phyloP scores from a whole-genome alignment of 2,329 filamentous ascomycete genomes.

The Alternaria ethzedia region DNA sequence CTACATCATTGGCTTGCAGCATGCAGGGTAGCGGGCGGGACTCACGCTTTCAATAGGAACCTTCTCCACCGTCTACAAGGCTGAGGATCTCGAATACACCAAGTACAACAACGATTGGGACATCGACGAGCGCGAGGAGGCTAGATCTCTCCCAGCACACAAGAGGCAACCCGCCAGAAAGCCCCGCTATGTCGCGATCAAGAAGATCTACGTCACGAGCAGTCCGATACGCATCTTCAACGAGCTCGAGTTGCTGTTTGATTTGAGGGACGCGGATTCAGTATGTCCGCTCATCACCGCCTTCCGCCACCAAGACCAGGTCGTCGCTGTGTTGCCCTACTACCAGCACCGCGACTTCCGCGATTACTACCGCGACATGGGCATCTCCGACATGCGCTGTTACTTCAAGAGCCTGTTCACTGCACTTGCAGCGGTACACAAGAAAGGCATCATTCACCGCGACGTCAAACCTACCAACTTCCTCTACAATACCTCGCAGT shows the following conservation, averaged over 20 bases:
- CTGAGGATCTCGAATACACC: slow-evolving; percentile 88
- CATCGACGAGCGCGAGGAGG: slow-evolving; percentile 66
- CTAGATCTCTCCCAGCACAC: slow-evolving; percentile 74
- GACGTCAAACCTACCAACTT: slow-evolving; percentile 99
- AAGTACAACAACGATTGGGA: slow-evolving; percentile 89
- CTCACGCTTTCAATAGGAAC: slow-evolving; percentile 68
- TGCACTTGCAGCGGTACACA: slow-evolving; percentile 82
- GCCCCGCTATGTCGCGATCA: slow-evolving; percentile 89
- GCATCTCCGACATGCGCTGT: slow-evolving; percentile 81
- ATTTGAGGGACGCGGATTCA: slow-evolving; percentile 79
- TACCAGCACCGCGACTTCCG: slow-evolving; percentile 96
- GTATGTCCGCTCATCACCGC: slow-evolving; percentile 97
- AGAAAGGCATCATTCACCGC: slow-evolving; percentile 83
- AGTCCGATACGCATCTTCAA: slow-evolving; percentile 93
- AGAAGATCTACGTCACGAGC: slow-evolving; percentile 99
- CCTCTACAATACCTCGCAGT: slow-evolving; percentile 81
- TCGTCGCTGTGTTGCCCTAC: slow-evolving; percentile 92
- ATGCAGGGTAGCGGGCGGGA: slow-evolving; percentile 33
- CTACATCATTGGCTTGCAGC: slow-evolving; percentile 26
- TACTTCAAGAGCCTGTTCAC: slow-evolving; percentile 91
- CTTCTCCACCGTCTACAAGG: slow-evolving; percentile 99
- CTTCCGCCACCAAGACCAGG: slow-evolving; percentile 93
- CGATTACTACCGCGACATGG: slow-evolving; percentile 91
- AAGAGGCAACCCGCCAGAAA: slow-evolving; percentile 57
- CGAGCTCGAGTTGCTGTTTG: slow-evolving; percentile 90